Conservation (phyloP, 345 rosid genomes). For the Citrus australasica region DNA sequence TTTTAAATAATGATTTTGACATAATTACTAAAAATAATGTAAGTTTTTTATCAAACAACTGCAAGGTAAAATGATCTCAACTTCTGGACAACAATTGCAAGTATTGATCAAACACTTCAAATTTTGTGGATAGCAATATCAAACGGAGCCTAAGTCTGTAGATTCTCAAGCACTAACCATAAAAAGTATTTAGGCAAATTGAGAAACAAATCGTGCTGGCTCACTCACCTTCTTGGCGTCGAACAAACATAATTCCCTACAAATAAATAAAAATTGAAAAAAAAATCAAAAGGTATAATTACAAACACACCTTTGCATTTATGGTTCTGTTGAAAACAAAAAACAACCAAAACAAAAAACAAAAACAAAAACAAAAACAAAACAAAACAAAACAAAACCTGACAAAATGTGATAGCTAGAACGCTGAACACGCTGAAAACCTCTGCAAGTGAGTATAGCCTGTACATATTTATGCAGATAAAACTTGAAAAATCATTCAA, state of each 20-base stretch:
- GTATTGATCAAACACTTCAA: too few relatives aligned
- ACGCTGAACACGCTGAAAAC: conserved; percentile 9
- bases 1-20: not conserved
- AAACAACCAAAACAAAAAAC: not conserved
- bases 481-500: not conserved
- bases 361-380: too few relatives aligned
- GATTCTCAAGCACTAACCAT: not conserved
- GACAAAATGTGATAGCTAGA: conserved; percentile 11
- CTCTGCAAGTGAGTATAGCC: conserved; percentile 8
- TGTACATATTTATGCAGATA: not conserved
- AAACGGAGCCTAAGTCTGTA: not conserved
- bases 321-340: too few relatives aligned
- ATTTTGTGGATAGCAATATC: not conserved
- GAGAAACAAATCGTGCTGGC: not conserved
- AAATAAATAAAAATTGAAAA: not conserved
- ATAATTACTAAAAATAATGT: too few relatives aligned
- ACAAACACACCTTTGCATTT: not conserved
- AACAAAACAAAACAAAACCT: not conserved
- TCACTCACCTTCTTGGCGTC: conserved; percentile 2
- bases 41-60: too few relatives aligned
- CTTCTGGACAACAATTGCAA: not conserved
- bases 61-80: not conserved
- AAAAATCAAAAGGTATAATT: not conserved
- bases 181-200: not conserved
- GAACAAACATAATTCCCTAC: conserved; percentile 5